Conservation (phyloP, 2,329 filamentous ascomycete genomes). For the Ophiostoma angusticollis region DNA sequence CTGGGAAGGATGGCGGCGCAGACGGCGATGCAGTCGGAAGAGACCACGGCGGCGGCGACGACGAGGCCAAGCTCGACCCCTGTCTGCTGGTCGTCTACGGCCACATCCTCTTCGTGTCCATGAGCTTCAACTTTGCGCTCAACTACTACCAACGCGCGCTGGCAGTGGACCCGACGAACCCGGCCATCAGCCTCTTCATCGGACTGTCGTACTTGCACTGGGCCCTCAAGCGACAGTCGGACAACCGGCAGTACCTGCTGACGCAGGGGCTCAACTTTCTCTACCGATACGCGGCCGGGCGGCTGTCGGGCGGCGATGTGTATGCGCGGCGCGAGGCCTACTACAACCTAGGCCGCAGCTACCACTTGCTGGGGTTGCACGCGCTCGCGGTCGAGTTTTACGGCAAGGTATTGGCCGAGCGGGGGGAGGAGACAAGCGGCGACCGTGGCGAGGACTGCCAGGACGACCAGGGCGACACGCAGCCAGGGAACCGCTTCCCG, state of each 20-base stretch:
- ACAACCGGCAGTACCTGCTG: constrained; percentile 80
- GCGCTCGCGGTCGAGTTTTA: constrained; percentile 66
- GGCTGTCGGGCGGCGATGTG: constrained; percentile 23
- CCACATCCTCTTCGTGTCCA: constrained; percentile 74
- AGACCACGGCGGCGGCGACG: constrained; percentile 71
- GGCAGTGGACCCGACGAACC: constrained; percentile 62
- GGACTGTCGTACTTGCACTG: constrained; percentile 80
- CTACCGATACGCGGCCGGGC: constrained; percentile 55
- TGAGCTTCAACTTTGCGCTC: constrained; percentile 70
- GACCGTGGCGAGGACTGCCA: constrained; percentile 14
- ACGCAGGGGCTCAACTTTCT: constrained; percentile 77
- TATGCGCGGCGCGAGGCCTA: constrained; percentile 54
- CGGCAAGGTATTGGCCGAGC: constrained; percentile 31
- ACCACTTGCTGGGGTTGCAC: constrained; percentile 60
- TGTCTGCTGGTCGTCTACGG: constrained; percentile 79
- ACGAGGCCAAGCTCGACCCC: constrained; percentile 52
- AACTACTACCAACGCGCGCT: constrained; percentile 77
- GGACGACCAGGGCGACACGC: constrained; percentile 1
- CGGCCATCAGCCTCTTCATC: constrained; percentile 67
- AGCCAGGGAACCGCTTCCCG: constrained; percentile 23
- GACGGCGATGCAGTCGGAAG: no score
- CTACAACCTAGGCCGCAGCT: constrained; percentile 67
- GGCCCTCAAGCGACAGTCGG: constrained; percentile 74
- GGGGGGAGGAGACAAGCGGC: no score
- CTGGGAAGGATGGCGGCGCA: no score